phyloP scores from a whole-genome alignment of 2,329 filamentous ascomycete genomes.

The Botrytis paeoniae region DNA sequence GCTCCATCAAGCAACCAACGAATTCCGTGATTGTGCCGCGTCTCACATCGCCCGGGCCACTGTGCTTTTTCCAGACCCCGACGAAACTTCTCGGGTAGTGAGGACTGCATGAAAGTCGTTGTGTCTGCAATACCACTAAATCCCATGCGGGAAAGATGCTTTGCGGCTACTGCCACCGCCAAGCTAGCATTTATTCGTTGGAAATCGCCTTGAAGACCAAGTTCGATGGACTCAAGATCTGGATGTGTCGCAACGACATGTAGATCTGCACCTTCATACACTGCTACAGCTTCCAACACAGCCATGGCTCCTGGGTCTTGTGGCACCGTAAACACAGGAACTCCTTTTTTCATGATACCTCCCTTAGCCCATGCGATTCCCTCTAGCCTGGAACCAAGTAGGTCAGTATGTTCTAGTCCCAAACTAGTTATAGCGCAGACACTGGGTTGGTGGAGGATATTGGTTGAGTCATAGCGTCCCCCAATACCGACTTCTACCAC shows the following conservation, averaged over 20 bases:
- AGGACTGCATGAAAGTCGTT: neutral
- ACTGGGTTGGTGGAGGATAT: neutral
- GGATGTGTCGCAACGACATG: neutral
- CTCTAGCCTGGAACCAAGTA: constrained; percentile 74
- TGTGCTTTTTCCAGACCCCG: neutral
- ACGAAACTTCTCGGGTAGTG: neutral
- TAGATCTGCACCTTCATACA: neutral
- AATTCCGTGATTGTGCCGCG: neutral
- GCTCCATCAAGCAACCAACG: neutral
- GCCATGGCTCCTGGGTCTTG: neutral
- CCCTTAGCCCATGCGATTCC: constrained; percentile 90
- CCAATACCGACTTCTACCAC: neutral
- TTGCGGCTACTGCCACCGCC: neutral
- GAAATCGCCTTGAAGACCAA: neutral
- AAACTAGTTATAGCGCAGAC: constrained; percentile 40
- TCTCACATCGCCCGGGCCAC: constrained; percentile 1
- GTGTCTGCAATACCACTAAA: neutral
- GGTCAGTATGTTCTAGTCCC: constrained; percentile 77
- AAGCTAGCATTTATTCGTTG: neutral
- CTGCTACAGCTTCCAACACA: neutral
- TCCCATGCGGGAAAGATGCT: neutral
- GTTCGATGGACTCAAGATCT: neutral
- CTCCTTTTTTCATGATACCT: constrained; percentile 72
- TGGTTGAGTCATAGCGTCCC: neutral
- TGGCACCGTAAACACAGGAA: constrained; percentile 46